These are phyloP conservation scores for Ehretia macrophylla DNA, from an alignment of 257 asterid genomes.

Conservation along the genomic window DNA sequence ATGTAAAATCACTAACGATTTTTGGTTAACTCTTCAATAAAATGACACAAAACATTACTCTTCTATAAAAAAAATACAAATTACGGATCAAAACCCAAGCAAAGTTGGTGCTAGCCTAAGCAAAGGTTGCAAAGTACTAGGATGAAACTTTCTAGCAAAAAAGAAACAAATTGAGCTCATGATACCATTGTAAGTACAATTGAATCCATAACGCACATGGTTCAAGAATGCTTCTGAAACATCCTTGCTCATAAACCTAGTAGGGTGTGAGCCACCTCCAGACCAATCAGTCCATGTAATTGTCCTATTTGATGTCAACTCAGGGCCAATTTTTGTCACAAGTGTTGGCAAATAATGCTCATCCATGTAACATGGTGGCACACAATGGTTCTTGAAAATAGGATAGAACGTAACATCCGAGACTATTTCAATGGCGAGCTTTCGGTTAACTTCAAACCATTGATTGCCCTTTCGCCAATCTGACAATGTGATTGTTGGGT, in stretches of 20 bases:
- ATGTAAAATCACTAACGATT: no score
- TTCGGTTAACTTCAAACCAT: conserved; percentile 59
- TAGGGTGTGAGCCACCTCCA: conserved; percentile 61
- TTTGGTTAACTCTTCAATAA: no score
- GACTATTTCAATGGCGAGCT: conserved; percentile 46
- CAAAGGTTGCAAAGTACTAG: conserved; percentile 55
- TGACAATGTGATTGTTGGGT: conserved; percentile 35
- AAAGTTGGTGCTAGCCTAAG: conserved; percentile 48
- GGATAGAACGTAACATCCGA: conserved; percentile 52
- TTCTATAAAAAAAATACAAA: no score
- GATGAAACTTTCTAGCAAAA: conserved; percentile 81
- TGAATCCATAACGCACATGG: conserved; percentile 34
- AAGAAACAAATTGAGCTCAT: conserved; percentile 51
- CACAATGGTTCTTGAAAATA: conserved; percentile 46
- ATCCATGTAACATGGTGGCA: conserved; percentile 88
- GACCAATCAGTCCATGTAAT: conserved; percentile 84
- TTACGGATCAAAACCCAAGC: conserved; percentile 24
- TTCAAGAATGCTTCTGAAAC: conserved; percentile 37
- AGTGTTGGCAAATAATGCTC: conserved; percentile 80
- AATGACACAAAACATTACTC: no score
- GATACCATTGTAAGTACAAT: conserved; percentile 52
- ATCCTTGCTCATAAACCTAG: conserved; percentile 33
- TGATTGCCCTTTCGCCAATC: conserved; percentile 84
- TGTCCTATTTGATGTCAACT: conserved; percentile 47
- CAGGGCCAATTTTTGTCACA: conserved; percentile 47